Base-by-base conservation (phyloP, 371 early-diverging fungal species). In the Parasitella parasitica region DNA sequence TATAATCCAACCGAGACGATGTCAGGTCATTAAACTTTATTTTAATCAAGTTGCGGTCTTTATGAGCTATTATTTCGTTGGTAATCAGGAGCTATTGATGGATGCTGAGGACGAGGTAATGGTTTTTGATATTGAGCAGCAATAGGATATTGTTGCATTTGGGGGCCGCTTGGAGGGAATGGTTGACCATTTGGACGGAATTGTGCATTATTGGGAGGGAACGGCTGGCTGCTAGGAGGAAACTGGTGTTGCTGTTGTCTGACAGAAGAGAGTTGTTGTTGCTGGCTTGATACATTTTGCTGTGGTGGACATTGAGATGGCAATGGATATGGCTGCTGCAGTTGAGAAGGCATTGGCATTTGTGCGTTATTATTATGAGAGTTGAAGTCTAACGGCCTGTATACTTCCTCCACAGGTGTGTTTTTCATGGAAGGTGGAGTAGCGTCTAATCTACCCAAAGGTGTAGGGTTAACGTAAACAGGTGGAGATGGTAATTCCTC, bases 221-320 rank as follows among this genome's bases (percentile, higher is more conserved):
- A 35, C 32, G 30, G 57, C 16, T 57, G 57, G n/a, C n/a, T n/a
- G n/a, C n/a, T n/a, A n/a, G n/a, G 26, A 38, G 54, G 54, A 9
- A 38, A 54, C 20, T 37, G 26, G 8, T 41, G 56, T 27, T 36
- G 56, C 22, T 36, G 55, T 39, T 36, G 36, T 15, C 22, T 48
- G 8, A 41, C 41, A 41, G 43, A 32, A 4, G 16, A 41, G 5
- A n/a, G 30, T n/a, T 28, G 32, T 27, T 38, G 27, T 12, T 43
- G 58, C 26, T 57, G 57, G 12, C 20, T 16, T 1, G 34, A 20
- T 28, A 4, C 50, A 28, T 27, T 22, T 24, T 26, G 36, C 13
- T 41, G 27, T 15, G 34, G 20, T 6, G 56, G 27, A 20, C 38
- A 38, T 46, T 46, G 46, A 8, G 46, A 46, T 6, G 30, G 30